Evolutionary conservation across 2,329 filamentous ascomycete genomes (phyloP), one percentile per base, ranked within the genome.

Genomic region (Hawksworthiomyces lignivorus): DNA sequence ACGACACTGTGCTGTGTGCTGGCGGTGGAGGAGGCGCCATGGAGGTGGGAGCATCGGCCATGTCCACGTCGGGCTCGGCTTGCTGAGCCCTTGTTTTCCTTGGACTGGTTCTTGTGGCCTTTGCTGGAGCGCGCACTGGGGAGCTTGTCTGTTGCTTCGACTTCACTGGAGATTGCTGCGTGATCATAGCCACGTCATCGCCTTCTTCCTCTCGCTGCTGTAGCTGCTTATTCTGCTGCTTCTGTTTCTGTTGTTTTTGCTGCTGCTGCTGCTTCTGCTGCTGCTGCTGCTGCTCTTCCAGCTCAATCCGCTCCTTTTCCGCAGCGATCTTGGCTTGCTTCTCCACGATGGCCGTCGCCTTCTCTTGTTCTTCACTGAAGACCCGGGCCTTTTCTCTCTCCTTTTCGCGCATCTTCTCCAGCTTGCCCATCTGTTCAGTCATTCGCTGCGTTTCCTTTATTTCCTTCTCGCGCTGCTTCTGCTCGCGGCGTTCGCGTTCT

Each of bases 371-470:
- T 50, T 75, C 64, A 54, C 67, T 76, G 48, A 75, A 77, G 4
- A 73, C 63, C 14, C 69, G 67, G 7, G 77, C 83, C 56, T 84
- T 85, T 50, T 82, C 76, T 6, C 81, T 71, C 55, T 87, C 82
- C 59, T 83, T 82, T 51, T 80, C 75, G n/a, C 82, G 75, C 32
- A 73, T 77, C 53, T 80, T 84, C 49, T 84, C 79, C 4, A 84
- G 65, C 54, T 78, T 81, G 18, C 67, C 67, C 55, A 75, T 69
- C 51, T 80, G 75, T 38, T 80, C 78, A 14, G 71, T 73, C 50
- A 76, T 67, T 19, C 71, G 72, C 50, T 75, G 73, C 33, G 77
- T 70, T 49, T 84, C 80, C 55, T 78, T 83, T 7, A 63, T 60
- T 32, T 75, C 70, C 48, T 68, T 72, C 43, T 84, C 76, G 29